Percentiles rank a stretch among this genome's conserved stretches.
Conservation (phyloP, 225 moss, liverwort and hornwort genomes). For the Marchantia paleacea region DNA sequence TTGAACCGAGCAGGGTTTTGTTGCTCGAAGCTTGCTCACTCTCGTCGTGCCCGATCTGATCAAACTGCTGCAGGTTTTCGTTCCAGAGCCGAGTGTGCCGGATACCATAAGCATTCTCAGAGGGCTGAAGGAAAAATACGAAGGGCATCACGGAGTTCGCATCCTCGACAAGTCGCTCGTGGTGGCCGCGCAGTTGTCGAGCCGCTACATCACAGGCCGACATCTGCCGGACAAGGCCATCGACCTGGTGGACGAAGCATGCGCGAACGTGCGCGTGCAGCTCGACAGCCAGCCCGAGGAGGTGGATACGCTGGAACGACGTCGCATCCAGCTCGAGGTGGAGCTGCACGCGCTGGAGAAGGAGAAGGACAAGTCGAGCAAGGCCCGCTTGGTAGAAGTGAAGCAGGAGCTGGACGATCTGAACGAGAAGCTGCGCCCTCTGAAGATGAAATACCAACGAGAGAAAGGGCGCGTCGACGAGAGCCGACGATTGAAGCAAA, state of each 20-base stretch:
- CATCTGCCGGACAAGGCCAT: constrained; percentile 88
- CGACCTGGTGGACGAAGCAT: constrained; percentile 88
- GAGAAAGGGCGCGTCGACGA: constrained; percentile 90
- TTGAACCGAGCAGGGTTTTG: too few species aligned
- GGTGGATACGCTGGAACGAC: constrained; percentile 76
- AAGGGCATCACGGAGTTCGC: constrained; percentile 89
- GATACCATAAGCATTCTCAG: constrained; percentile 86
- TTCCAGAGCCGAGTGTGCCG: constrained; percentile 77
- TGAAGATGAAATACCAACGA: constrained; percentile 88
- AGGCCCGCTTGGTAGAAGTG: constrained; percentile 82
- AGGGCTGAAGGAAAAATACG: constrained; percentile 92
- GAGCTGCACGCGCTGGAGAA: constrained; percentile 93
- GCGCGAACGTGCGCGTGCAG: constrained; percentile 96
- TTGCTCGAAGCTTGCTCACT: too few species aligned
- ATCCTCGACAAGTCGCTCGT: constrained; percentile 80
- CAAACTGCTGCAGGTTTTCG: constrained; percentile 56
- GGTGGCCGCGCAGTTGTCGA: constrained; percentile 81
- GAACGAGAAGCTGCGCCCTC: constrained; percentile 65
- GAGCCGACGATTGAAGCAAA: constrained; percentile 71
- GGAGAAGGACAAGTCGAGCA: constrained; percentile 93
- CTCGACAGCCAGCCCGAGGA: constrained; percentile 92
- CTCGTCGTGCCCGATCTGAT: too few species aligned
- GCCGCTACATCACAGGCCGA: constrained; percentile 79
- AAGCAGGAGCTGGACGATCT: constrained; percentile 61
- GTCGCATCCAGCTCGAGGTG: constrained; percentile 76